Conservation (phyloP, 2,329 filamentous ascomycete genomes). For the Dothistroma pini region DNA sequence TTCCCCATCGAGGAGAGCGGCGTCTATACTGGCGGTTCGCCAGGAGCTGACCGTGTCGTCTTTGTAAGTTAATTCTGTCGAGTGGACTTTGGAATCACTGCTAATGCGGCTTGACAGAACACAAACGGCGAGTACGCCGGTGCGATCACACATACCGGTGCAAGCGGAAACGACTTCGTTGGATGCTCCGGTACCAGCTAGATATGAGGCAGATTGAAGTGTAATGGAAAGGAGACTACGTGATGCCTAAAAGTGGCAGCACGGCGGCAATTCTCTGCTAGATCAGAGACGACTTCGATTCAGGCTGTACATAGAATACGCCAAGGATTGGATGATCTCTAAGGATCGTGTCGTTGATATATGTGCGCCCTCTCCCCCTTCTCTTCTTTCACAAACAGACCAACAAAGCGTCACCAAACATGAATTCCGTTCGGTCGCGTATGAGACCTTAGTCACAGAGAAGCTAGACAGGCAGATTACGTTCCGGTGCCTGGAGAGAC, state of each 20-base stretch:
- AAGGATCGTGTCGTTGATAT: no score
- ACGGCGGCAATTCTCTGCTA: background rate
- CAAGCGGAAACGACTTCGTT: constrained; percentile 65
- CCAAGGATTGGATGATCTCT: background rate
- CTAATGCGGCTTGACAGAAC: constrained; percentile 42
- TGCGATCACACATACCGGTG: constrained; percentile 67
- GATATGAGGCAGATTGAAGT: background rate
- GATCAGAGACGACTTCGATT: background rate
- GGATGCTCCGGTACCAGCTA: constrained; percentile 49
- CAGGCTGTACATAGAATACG: background rate
- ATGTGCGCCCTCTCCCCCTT: no score
- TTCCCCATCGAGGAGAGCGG: constrained; percentile 54
- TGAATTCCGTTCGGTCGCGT: no score
- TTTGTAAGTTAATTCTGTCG: background rate
- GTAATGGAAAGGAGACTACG: background rate
- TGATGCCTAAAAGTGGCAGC: background rate
- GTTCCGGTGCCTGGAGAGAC: background rate
- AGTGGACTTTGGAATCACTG: background rate
- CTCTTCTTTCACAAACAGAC: no score
- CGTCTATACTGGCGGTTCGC: constrained; percentile 50
- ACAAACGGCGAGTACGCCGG: constrained; percentile 55
- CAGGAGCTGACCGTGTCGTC: constrained; percentile 10
- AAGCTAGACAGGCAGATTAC: background rate
- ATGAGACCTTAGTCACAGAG: no score
- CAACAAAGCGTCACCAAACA: no score